phyloP scores from a whole-genome alignment of 257 asterid species.

The Linaria vulgaris region DNA sequence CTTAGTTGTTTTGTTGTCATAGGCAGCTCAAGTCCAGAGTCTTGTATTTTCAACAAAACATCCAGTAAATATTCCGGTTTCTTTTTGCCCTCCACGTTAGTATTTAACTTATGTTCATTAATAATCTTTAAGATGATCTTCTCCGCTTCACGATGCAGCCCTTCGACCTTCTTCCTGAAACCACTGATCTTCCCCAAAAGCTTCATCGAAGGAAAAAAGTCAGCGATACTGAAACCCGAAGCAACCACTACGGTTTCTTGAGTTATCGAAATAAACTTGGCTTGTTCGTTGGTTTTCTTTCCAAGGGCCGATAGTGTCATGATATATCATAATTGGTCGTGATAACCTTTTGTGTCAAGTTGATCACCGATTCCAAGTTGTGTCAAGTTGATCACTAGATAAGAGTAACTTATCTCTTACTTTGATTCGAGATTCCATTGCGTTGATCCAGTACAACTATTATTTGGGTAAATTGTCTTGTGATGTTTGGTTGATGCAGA shows the following conservation, averaged over 20 bases:
- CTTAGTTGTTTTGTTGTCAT: conserved; percentile 27
- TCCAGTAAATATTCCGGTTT: conserved; percentile 12
- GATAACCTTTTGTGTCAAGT: background rate
- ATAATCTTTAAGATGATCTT: conserved; percentile 7
- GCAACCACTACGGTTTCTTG: background rate
- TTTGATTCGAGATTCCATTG: no score
- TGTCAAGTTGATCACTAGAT: no score
- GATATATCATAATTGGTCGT: background rate
- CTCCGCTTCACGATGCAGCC: conserved; percentile 11
- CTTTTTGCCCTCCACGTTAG: no score
- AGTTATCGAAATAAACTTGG: background rate
- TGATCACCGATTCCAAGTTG: background rate
- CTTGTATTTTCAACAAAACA: conserved; percentile 27
- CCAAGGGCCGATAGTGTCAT: conserved; percentile 9
- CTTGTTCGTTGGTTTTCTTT: background rate
- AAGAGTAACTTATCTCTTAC: no score
- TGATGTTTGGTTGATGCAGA: no score
- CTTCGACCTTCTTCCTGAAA: background rate
- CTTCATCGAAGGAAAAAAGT: conserved; percentile 23
- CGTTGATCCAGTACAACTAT: no score
- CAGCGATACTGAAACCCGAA: background rate
- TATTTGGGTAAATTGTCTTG: no score
- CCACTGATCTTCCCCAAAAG: conserved; percentile 27
- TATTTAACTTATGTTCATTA: no score
- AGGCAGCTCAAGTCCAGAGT: conserved; percentile 16